Evolutionary conservation across 2,329 filamentous ascomycete genomes (phyloP), one percentile per base, ranked within the genome.

Genomic region (Botryotinia calthae): DNA sequence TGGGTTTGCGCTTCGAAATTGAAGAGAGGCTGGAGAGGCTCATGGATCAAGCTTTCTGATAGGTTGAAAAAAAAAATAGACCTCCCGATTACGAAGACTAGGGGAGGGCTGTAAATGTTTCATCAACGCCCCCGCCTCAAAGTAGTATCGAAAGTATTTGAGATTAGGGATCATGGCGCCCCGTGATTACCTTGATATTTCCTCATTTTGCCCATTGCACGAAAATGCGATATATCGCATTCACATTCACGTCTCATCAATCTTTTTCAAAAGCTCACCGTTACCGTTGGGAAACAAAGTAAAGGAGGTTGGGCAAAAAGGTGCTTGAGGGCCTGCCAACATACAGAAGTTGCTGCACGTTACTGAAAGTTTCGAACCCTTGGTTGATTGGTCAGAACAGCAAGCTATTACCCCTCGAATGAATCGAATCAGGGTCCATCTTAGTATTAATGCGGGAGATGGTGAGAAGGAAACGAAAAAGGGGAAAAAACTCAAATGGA

Each of bases 401-500:
- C n/a, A 66, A 65, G 34, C 59, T 56, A 65, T 58, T 71, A 71
- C 70, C 70, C 70, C 70, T 71, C 70, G 70, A 71, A 69, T 42
- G 34, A 58, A 28, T 65, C 54, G 34, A 69, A 71, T 71, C 61
- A 66, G 70, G 70, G 70, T 58, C 70, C 61, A 71, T 71, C 37
- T 71, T 42, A 46, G 48, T 34, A 65, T 56, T 42, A 46, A 34
- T 58, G 46, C 65, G 37, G 37, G 70, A 71, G 58, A 37, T 48
- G 25, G 10, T 42, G 34, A 54, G 34, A 54, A 71, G 61, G 28
- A 71, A 34, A 54, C 18, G n/a, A 58, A 66, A 56, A 61, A 54
- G 58, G 34, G 59, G 59, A 61, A 56, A 70, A 31, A n/a, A 48
- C 63, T 48, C 20, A 31, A 44, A 56, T 42, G 48, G 40, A 56